These are phyloP conservation scores for Corylus avellana DNA, from an alignment of 306 rosid genomes.

Conservation along the genomic window DNA sequence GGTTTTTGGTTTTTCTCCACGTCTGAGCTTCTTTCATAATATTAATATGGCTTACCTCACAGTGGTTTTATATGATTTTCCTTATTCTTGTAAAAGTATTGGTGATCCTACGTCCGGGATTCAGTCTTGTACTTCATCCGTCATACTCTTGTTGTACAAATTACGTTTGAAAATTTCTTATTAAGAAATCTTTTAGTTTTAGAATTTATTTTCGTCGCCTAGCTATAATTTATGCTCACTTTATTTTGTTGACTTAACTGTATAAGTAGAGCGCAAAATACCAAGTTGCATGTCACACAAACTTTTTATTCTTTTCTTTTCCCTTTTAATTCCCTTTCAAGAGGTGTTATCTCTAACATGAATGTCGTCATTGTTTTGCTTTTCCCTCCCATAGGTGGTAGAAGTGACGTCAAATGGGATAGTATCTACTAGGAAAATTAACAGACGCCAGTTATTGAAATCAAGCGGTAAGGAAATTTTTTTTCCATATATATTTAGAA, in stretches of 20 bases:
- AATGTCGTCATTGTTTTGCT: conserved; percentile 7
- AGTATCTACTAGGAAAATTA: conserved; percentile 74
- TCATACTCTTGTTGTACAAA: neutral
- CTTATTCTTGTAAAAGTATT: neutral
- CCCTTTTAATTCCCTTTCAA: neutral
- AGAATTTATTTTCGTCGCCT: neutral
- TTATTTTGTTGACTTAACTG: neutral
- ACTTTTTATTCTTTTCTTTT: neutral
- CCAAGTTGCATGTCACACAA: neutral
- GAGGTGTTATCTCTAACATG: neutral
- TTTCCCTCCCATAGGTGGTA: conserved; percentile 53
- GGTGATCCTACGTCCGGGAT: neutral
- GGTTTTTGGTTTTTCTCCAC: neutral
- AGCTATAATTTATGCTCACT: neutral
- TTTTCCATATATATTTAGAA: neutral
- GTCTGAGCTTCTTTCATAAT: neutral
- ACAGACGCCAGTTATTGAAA: conserved; percentile 86
- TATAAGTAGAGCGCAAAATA: neutral
- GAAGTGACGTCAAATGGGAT: conserved; percentile 82
- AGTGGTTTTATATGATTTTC: neutral
- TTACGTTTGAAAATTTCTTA: no score
- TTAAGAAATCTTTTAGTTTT: neutral
- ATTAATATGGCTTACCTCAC: neutral
- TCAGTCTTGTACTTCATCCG: neutral
- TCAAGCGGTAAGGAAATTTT: conserved; percentile 69